These are phyloP conservation scores for Dendrothele bispora DNA, from an alignment of 768 basidiomycete genomes.

Conservation along the genomic window DNA sequence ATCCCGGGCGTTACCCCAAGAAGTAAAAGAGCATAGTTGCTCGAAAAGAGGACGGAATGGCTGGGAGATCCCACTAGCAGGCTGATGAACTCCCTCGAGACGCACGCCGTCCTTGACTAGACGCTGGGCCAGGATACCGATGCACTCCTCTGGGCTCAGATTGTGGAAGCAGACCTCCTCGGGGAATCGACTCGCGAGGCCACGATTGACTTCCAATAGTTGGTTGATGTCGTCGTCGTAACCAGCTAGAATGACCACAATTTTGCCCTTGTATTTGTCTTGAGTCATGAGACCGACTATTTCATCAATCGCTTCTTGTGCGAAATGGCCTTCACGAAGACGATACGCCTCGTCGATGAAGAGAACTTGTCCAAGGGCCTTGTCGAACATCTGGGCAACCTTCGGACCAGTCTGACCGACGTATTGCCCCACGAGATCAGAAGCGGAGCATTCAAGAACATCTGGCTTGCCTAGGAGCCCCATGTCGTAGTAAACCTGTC, in stretches of 20 bases:
- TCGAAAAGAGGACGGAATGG: slow-evolving; percentile 26
- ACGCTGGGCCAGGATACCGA: slow-evolving; percentile 32
- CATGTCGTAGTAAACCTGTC: slow-evolving; percentile 53
- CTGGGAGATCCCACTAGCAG: slow-evolving; percentile 13
- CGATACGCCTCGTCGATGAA: slow-evolving; percentile 77
- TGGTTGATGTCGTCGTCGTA: slow-evolving; percentile 47
- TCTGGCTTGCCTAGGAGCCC: slow-evolving; percentile 45
- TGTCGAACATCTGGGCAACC: slow-evolving; percentile 57
- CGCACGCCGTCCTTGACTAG: slow-evolving; percentile 30
- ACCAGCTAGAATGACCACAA: slow-evolving; percentile 48
- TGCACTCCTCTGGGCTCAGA: slow-evolving; percentile 33
- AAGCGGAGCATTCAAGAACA: slow-evolving; percentile 69
- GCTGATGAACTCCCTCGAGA: slow-evolving; percentile 22
- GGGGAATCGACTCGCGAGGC: slow-evolving; percentile 46
- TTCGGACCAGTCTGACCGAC: slow-evolving; percentile 75
- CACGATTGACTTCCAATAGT: slow-evolving; percentile 40
- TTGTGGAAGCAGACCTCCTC: slow-evolving; percentile 42
- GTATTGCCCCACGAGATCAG: slow-evolving; percentile 69
- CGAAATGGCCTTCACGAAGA: slow-evolving; percentile 59
- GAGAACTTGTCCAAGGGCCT: slow-evolving; percentile 64
- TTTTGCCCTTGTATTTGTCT: slow-evolving; percentile 35
- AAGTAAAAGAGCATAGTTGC: slow-evolving; percentile 32
- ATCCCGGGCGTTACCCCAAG: slow-evolving; percentile 51
- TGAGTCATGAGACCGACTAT: slow-evolving; percentile 51
- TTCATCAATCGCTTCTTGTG: slow-evolving; percentile 73